A percentile compares a stretch with the other conserved stretches of the same genome.
Evolutionary conservation across 129 eudicot genomes (phyloP).

Genomic region (Tagetes erecta): DNA sequence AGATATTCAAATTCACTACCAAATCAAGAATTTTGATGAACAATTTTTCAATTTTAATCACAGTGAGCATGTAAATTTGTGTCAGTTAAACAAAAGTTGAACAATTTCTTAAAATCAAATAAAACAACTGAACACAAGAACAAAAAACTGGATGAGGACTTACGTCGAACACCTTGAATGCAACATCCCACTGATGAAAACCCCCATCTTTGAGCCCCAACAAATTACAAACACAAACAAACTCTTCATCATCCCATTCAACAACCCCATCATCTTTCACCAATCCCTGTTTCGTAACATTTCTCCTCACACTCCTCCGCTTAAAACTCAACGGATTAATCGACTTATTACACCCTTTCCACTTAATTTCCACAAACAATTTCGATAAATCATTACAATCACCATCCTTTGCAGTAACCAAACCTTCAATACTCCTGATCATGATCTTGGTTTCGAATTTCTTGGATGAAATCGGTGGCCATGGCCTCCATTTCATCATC

Average conservation of each 20-base stretch:
- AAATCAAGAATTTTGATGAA: background rate
- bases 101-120: background rate
- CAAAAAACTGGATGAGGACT: slow-evolving; percentile 37
- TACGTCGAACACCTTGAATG: slow-evolving; percentile 58
- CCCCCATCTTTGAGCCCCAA: slow-evolving; percentile 48
- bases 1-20: background rate
- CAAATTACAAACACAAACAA: slow-evolving; percentile 45
- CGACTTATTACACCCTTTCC: slow-evolving; percentile 59
- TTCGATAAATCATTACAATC: slow-evolving; percentile 30
- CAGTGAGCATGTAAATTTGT: no score
- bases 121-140: background rate
- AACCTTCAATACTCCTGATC: slow-evolving; percentile 39
- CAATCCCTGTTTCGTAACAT: slow-evolving; percentile 56
- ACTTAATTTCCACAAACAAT: slow-evolving; percentile 54
- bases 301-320: slow-evolving; percentile 51
- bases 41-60: background rate
- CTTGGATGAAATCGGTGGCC: slow-evolving; percentile 60
- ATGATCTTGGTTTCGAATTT: slow-evolving; percentile 51
- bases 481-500: slow-evolving; percentile 87
- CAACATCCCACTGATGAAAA: slow-evolving; percentile 67
- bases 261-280: slow-evolving; percentile 46
- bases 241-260: slow-evolving; percentile 67
- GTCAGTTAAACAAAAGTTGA: no score
- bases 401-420: slow-evolving; percentile 10
- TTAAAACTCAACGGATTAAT: slow-evolving; percentile 47